Conservation (phyloP, 108 stramenopile genomes). For the Cyclotella sp. region DNA sequence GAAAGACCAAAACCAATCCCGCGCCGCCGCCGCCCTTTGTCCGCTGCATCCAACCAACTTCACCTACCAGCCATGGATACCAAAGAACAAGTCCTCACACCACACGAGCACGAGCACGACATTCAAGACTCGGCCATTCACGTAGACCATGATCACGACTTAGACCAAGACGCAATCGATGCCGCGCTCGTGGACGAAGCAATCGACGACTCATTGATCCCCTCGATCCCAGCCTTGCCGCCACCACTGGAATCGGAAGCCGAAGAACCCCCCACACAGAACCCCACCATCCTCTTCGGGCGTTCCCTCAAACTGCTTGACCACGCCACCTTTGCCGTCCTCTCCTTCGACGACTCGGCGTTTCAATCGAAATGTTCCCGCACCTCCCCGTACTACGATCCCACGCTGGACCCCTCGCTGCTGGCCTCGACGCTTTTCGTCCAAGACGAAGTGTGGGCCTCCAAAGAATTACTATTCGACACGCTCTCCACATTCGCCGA, state of each 20-base stretch:
- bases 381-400: constrained; percentile 1
- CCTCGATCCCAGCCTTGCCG: not conserved
- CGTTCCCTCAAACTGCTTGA: not conserved
- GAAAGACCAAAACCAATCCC: too few species aligned
- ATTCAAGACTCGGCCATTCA: too few species aligned
- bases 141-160: too few species aligned
- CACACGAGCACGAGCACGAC: too few species aligned
- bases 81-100: too few species aligned
- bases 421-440: not conserved
- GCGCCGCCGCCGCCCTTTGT: too few species aligned
- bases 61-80: too few species aligned
- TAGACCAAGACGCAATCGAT: too few species aligned
- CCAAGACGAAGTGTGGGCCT: constrained; percentile 4
- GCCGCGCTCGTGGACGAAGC: too few species aligned
- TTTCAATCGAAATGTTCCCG: not conserved
- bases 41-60: too few species aligned
- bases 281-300: not conserved
- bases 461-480: constrained; percentile 6
- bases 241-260: not conserved
- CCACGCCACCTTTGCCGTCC: not conserved
- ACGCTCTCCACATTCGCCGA: not conserved
- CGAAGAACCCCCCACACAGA: not conserved
- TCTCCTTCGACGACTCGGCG: not conserved
- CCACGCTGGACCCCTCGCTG: not conserved
- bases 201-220: not conserved